Base-by-base conservation (phyloP, 768 basidiomycete species). In the Dictyophora rubrovolvata region DNA sequence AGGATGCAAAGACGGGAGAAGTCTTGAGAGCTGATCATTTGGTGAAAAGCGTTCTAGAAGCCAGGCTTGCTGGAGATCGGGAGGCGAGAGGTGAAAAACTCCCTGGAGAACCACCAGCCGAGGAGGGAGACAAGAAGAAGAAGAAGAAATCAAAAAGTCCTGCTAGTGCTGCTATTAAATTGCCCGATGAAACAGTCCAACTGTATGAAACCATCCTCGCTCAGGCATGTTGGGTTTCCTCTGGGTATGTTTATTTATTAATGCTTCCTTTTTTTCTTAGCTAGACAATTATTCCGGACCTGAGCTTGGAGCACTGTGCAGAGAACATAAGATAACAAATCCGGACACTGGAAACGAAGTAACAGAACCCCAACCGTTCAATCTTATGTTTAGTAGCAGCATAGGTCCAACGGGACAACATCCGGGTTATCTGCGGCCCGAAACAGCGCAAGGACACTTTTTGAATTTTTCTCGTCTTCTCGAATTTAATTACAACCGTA, bases 401-500 rank as follows among this genome's bases (percentile, higher is more conserved):
- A 97, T 99, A 67, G 96, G 95, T 20, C 95, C 95, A 14, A 97
- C 95, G 1, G 95, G 96, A 23, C 92, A 96, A 71, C 85, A 95
- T 73, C 93, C 92, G 65, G 94, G 93, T 89, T 98, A 82, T 74
- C 86, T 99, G 55, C 93, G 96, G 20, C 96, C 96, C 1, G 96
- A 98, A 71, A 99, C 96, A 0, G 95, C 96, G 0, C 95, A 98
- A 68, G 93, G 95, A 56, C 96, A 98, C 72, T 99, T 98, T 79
- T 83, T 98, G 69, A 98, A 98, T 79, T 99, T 99, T 76, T 85
- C 85, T 63, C 89, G 95, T 17, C 79, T 98, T 33, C 87, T 98
- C 60, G 96, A 97, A 51, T 98, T 95, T 81, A 98, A 98, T 79
- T 96, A 98, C 69, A 90, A 92, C 12, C 87, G 89, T 20, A 76